phyloP scores from a whole-genome alignment of 23 red algal species.

The Agarophyton chilense region DNA sequence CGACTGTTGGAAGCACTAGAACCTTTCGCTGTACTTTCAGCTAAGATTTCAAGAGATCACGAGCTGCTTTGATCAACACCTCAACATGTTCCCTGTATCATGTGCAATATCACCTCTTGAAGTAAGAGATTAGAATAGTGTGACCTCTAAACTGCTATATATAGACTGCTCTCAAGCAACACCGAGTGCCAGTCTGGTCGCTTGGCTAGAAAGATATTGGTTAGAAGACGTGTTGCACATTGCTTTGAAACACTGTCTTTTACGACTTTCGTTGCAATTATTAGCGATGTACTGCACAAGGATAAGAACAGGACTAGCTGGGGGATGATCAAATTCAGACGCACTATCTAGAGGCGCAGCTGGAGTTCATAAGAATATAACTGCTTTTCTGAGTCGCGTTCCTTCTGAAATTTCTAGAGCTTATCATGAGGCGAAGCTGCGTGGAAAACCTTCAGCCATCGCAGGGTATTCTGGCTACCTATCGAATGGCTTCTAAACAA shows the following conservation, averaged over 20 bases:
- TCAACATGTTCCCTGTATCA: conserved; percentile 29
- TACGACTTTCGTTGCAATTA: conserved; percentile 75
- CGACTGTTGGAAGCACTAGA: conserved; percentile 78
- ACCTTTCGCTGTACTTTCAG: conserved; percentile 88
- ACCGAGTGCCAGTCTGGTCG: conserved; percentile 49
- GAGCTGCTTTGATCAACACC: conserved; percentile 50
- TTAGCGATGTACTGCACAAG: conserved; percentile 69
- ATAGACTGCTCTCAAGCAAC: conserved; percentile 67
- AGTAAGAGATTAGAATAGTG: background rate
- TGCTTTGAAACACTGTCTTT: conserved; percentile 63
- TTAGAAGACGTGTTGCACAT: conserved; percentile 64
- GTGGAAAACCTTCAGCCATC: conserved; percentile 87
- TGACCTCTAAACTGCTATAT: background rate
- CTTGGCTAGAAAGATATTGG: conserved; percentile 63
- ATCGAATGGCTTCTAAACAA: conserved; percentile 93
- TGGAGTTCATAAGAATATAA: conserved; percentile 52
- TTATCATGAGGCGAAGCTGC: conserved; percentile 55
- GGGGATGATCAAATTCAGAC: conserved; percentile 60
- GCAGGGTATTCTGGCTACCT: conserved; percentile 93
- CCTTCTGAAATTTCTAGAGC: conserved; percentile 62
- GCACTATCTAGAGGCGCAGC: conserved; percentile 49
- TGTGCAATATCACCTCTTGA: background rate
- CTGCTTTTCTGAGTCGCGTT: conserved; percentile 44
- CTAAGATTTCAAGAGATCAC: conserved; percentile 86
- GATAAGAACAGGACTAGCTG: conserved; percentile 70